Evolutionary conservation across 192 early-diverging fungal species (phyloP).

Genomic region (Allomyces javanicus): DNA sequence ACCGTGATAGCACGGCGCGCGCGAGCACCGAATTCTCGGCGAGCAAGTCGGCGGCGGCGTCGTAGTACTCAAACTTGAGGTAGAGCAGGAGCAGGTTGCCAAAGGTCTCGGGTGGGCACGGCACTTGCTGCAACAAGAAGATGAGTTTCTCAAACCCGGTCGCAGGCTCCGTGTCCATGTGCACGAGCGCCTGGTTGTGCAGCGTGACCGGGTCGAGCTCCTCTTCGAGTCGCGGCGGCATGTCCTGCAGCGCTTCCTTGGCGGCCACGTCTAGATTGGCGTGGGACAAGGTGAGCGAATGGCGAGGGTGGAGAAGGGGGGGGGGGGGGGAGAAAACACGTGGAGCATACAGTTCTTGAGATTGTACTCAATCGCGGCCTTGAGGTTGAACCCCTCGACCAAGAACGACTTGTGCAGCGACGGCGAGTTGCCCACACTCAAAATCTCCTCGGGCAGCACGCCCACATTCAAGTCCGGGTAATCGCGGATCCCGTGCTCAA

Average conservation of each 20-base stretch:
- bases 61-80: slow-evolving; percentile 34
- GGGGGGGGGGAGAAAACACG: background rate
- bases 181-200: slow-evolving; percentile 37
- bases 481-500: slow-evolving; percentile 36
- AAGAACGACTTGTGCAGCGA: slow-evolving; percentile 37
- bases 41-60: slow-evolving; percentile 35
- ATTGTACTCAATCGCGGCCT: slow-evolving; percentile 45
- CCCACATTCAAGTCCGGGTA: slow-evolving; percentile 44
- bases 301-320: too few relatives aligned
- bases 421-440: slow-evolving; percentile 37
- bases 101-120: slow-evolving; percentile 38
- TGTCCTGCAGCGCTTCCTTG: slow-evolving; percentile 38
- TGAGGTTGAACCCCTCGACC: slow-evolving; percentile 42
- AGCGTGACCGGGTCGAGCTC: slow-evolving; percentile 43
- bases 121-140: slow-evolving; percentile 31
- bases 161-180: slow-evolving; percentile 40
- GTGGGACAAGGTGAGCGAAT: background rate
- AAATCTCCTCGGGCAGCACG: slow-evolving; percentile 42
- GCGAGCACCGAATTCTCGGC: slow-evolving; percentile 20
- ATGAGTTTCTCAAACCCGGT: slow-evolving; percentile 39
- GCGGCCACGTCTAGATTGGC: slow-evolving; percentile 28
- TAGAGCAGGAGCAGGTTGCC: slow-evolving; percentile 38
- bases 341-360: slow-evolving; percentile 35
- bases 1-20: background rate
- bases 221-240: slow-evolving; percentile 39